These are phyloP conservation scores for Nicotiana tomentosiformis DNA, from an alignment of 257 asterid genomes.

Conservation along the genomic window DNA sequence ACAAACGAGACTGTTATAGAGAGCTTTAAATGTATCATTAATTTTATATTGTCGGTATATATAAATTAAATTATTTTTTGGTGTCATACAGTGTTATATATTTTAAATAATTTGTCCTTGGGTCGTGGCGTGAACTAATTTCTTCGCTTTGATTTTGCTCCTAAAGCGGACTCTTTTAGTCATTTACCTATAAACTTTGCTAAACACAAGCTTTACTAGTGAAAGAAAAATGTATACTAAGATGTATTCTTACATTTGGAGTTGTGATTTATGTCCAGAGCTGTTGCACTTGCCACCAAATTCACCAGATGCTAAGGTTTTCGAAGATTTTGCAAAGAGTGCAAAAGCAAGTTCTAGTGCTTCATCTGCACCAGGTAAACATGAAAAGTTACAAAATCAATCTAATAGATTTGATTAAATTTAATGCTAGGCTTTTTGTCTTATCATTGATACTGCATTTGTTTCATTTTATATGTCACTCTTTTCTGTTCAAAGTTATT, in stretches of 20 bases:
- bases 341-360: constrained; percentile 28
- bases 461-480: not conserved
- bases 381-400: not conserved
- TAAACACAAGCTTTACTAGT: too few species aligned
- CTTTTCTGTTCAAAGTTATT: not conserved
- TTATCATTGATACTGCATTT: not conserved
- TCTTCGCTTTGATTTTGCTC: too few species aligned
- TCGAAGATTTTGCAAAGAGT: constrained; percentile 46
- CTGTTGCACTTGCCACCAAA: constrained; percentile 68
- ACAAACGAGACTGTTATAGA: too few species aligned
- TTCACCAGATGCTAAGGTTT: constrained; percentile 79
- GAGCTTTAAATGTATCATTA: too few species aligned
- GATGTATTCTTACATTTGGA: not conserved
- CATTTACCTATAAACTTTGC: too few species aligned
- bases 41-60: too few species aligned
- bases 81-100: too few species aligned
- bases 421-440: not conserved
- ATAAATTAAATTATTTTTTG: too few species aligned
- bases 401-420: not conserved
- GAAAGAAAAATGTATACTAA: too few species aligned
- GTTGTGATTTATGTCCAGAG: constrained; percentile 27
- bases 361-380: constrained; percentile 18
- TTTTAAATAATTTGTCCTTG: too few species aligned
- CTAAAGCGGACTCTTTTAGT: too few species aligned
- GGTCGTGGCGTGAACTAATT: too few species aligned